Percentiles rank a stretch among this genome's conserved stretches.
Evolutionary conservation across 2,329 filamentous ascomycete species (phyloP).

Genomic region (Neopestalotiopsis rosae): DNA sequence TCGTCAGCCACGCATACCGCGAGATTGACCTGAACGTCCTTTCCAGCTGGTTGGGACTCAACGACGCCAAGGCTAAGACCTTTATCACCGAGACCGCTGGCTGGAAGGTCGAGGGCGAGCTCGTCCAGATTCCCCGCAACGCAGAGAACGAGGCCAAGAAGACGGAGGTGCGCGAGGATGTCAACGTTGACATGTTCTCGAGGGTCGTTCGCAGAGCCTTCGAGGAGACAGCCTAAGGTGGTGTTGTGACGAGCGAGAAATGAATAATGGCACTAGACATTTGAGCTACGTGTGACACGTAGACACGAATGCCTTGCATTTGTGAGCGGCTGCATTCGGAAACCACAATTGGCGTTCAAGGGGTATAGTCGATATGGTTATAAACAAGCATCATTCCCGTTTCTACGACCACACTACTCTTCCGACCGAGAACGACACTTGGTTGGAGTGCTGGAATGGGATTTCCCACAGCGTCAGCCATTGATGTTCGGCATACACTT

Average conservation of each 20-base stretch:
- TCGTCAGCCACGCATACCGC: constrained; percentile 81
- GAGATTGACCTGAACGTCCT: constrained; percentile 72
- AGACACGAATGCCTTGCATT: background rate
- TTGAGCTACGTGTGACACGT: constrained; percentile 7
- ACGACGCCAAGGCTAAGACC: constrained; percentile 70
- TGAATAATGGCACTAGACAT: constrained; percentile 5
- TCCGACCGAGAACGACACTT: background rate
- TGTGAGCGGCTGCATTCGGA: constrained; percentile 12
- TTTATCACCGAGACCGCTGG: constrained; percentile 86
- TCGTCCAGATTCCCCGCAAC: constrained; percentile 84
- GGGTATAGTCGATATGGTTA: constrained; percentile 12
- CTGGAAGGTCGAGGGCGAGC: constrained; percentile 76
- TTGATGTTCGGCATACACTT: background rate
- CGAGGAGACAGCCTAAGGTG: constrained; percentile 72
- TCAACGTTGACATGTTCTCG: constrained; percentile 86
- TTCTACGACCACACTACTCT: background rate
- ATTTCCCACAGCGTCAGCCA: background rate
- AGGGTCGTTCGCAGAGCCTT: constrained; percentile 83
- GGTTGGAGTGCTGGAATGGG: background rate
- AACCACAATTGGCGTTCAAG: constrained; percentile 13
- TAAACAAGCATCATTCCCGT: constrained; percentile 5
- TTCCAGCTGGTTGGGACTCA: constrained; percentile 78
- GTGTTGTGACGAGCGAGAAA: background rate
- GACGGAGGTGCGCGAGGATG: constrained; percentile 92
- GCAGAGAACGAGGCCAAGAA: constrained; percentile 98